phyloP scores from a whole-genome alignment of 305 asterid genomes.

The Euphrasia arctica region DNA sequence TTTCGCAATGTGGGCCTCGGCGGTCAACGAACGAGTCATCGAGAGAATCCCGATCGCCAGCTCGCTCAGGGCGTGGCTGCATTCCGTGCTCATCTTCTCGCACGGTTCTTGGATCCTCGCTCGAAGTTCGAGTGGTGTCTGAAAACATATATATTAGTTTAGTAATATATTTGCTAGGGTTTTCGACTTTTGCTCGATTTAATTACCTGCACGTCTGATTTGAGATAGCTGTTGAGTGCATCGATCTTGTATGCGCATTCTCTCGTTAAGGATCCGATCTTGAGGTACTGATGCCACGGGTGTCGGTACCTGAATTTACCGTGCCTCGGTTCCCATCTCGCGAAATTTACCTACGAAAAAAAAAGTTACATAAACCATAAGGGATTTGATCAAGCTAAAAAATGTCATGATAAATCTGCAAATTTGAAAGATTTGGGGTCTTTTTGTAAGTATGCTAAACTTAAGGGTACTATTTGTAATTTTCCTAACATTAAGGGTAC shows the following conservation, averaged over 20 bases:
- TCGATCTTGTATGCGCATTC: conserved; percentile 55
- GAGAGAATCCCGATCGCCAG: conserved; percentile 41
- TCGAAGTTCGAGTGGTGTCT: conserved; percentile 38
- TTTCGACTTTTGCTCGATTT: no score
- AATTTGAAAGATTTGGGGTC: no score
- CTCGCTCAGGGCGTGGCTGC: conserved; percentile 44
- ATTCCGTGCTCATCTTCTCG: conserved; percentile 41
- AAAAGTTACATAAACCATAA: not conserved
- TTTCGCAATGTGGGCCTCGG: conserved; percentile 31
- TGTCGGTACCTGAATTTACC: conserved; percentile 53
- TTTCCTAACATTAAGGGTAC: no score
- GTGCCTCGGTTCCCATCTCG: conserved; percentile 72
- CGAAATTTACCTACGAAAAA: conserved; percentile 37
- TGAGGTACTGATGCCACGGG: conserved; percentile 63
- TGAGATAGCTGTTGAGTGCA: conserved; percentile 37
- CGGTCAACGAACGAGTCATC: conserved; percentile 38
- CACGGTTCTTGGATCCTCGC: conserved; percentile 39
- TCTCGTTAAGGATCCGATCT: conserved; percentile 49
- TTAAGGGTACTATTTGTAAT: no score
- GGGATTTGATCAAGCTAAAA: not conserved
- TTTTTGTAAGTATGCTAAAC: not conserved
- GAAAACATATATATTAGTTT: no score
- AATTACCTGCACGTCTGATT: conserved; percentile 43
- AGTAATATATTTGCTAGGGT: no score
- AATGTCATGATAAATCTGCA: not conserved